Base-by-base conservation (phyloP, 2,329 filamentous ascomycete species). In the Tolypocladium cylindrosporum region DNA sequence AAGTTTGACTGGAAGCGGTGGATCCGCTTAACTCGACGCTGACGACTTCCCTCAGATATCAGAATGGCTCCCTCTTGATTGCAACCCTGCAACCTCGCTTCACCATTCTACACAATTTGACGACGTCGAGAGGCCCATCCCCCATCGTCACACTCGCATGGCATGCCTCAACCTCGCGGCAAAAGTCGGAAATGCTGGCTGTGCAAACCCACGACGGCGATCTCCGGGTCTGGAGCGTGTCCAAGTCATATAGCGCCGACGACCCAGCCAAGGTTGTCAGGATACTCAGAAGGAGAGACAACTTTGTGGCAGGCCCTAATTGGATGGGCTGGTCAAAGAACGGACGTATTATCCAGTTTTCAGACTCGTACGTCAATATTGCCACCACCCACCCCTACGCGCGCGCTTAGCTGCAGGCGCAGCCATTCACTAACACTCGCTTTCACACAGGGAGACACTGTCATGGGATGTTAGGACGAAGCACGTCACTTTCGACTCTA, bases 251-350 rank as follows among this genome's bases (percentile, higher is more conserved):
- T 70, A 80, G 86, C 70, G 73, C 82, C 65, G 84, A 81, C 54
- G 89, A 96, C 64, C 81, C 87, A 21, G 92, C 92, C 41, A 93
- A 92, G 67, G 89, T 97, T 9, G 95, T 97, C 60, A 83, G 94
- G 61, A 87, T 95, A 36, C 76, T 99, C 54, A 93, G 90, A 71
- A 82, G 89, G 65, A 86, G 86, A 9, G 91, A 96, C 61, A 86
- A 86, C 63, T 86, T 82, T 63, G 77, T 84, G 40, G 75, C 84
- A 3, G 91, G 91, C 1, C 88, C 90, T 42, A 96, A 96, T 70
- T 99, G 94, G 94, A 92, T 97, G 79, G 89, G 86, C 24, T 99
- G 94, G 94, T 97, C 94, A 0, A 97, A 97, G 75, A 97, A 96
- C 75, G 94, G 94, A 43, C 88, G 92, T 64, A 91, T 99, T 63